A percentile compares a stretch with the other conserved stretches of the same genome.
Conservation (phyloP, 371 early-diverging fungal genomes). For the Basidiobolus heterosporus region DNA sequence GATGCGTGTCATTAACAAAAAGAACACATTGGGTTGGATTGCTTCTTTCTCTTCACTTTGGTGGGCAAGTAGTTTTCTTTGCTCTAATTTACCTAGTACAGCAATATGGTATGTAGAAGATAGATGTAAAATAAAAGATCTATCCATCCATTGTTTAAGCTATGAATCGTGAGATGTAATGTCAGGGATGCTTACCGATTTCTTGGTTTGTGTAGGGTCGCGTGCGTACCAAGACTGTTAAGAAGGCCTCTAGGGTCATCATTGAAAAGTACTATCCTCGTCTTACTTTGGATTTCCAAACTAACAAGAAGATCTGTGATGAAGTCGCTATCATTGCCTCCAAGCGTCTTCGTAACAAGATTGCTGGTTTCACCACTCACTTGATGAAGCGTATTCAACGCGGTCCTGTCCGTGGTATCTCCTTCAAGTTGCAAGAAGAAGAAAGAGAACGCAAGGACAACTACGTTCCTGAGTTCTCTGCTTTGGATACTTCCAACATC, state of each 20-base stretch:
- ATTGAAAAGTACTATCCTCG: slow-evolving; percentile 99
- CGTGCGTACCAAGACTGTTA: slow-evolving; percentile 14
- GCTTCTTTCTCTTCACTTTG: too few relatives aligned
- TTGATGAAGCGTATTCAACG: slow-evolving; percentile 99
- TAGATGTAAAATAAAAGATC: too few relatives aligned
- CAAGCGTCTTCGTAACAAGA: slow-evolving; percentile 99
- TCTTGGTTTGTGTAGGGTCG: slow-evolving; percentile 8
- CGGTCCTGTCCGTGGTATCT: slow-evolving; percentile 98
- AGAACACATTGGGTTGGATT: too few relatives aligned
- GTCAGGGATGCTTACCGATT: too few relatives aligned
- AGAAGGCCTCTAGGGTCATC: slow-evolving; percentile 87
- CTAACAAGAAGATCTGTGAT: slow-evolving; percentile 97
- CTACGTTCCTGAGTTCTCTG: slow-evolving; percentile 98
- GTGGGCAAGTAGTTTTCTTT: too few relatives aligned
- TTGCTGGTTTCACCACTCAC: slow-evolving; percentile 99
- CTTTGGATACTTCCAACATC: slow-evolving; percentile 84
- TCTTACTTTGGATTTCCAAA: slow-evolving; percentile 98
- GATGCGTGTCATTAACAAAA: too few relatives aligned
- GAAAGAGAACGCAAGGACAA: slow-evolving; percentile 99
- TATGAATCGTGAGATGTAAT: too few relatives aligned
- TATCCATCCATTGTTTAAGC: too few relatives aligned
- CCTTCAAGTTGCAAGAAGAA: slow-evolving; percentile 99
- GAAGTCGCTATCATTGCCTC: slow-evolving; percentile 97
- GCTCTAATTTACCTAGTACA: too few relatives aligned
- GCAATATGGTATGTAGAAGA: too few relatives aligned